phyloP scores from a whole-genome alignment of 345 rosid genomes.

The Pistacia atlantica region DNA sequence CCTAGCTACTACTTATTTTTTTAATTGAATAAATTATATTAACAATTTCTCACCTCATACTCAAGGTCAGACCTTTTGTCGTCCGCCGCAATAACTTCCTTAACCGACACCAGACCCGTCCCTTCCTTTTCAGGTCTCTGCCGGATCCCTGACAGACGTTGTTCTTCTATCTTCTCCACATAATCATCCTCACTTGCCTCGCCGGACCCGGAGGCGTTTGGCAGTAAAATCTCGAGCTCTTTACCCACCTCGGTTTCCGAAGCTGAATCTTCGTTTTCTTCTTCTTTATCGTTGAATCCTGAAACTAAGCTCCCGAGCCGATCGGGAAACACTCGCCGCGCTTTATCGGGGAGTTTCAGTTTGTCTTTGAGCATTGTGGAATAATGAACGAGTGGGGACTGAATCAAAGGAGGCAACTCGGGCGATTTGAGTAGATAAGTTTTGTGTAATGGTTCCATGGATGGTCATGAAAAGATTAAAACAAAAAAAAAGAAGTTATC shows the following conservation, averaged over 20 bases:
- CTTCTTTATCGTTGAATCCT: constrained; percentile 38
- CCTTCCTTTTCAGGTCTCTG: constrained; percentile 34
- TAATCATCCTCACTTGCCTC: constrained; percentile 27
- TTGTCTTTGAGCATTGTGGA: constrained; percentile 51
- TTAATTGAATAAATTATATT: neutral
- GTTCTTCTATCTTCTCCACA: constrained; percentile 24
- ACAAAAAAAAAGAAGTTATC: neutral
- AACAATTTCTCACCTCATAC: constrained; percentile 48
- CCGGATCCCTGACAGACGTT: constrained; percentile 17
- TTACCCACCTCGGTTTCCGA: constrained; percentile 46
- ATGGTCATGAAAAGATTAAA: neutral
- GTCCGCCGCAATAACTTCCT: constrained; percentile 48
- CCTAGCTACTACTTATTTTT: too few relatives aligned
- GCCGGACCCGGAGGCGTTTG: constrained; percentile 35
- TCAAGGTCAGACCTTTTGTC: constrained; percentile 69
- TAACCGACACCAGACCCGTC: constrained; percentile 29
- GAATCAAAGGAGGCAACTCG: constrained; percentile 20
- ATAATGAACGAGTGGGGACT: constrained; percentile 1
- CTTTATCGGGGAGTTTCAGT: constrained; percentile 52
- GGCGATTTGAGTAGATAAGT: constrained; percentile 7
- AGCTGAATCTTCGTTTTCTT: constrained; percentile 31
- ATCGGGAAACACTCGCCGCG: constrained; percentile 45
- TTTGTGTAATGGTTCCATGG: constrained; percentile 14
- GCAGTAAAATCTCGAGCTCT: constrained; percentile 59
- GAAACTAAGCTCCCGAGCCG: constrained; percentile 55